Conservation (phyloP, 768 basidiomycete species). For the Panaeolus cyanescens region DNA sequence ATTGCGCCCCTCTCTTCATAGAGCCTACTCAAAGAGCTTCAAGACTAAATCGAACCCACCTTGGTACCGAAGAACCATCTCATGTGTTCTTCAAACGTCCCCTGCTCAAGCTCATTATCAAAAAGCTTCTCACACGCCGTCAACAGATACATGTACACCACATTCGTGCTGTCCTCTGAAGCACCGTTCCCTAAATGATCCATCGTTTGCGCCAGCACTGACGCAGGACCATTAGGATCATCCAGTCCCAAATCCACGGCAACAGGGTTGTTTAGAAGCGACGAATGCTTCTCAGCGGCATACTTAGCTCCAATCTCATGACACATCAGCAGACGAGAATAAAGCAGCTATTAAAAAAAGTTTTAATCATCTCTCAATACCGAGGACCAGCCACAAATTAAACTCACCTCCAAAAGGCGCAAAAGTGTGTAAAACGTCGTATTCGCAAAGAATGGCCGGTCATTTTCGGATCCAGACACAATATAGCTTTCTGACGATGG, state of each 20-base stretch:
- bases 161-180: conserved; percentile 47
- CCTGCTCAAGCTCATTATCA: conserved; percentile 88
- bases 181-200: conserved; percentile 57
- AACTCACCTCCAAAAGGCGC: conserved; percentile 79
- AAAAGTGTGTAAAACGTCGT: conserved; percentile 91
- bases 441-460: conserved; percentile 82
- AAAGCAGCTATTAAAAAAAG: conserved; percentile 63
- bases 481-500: conserved; percentile 21
- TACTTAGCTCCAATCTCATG: conserved; percentile 78
- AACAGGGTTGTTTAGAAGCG: conserved; percentile 74
- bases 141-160: conserved; percentile 87
- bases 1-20: not conserved
- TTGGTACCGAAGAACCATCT: conserved; percentile 91
- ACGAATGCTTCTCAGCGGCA: conserved; percentile 65
- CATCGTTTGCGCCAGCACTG: conserved; percentile 67
- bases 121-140: conserved; percentile 93
- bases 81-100: conserved; percentile 95
- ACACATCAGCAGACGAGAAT: conserved; percentile 84
- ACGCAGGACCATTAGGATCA: conserved; percentile 76
- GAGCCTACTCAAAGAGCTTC: conserved; percentile 12
- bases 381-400: conserved; percentile 7
- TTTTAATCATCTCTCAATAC: conserved; percentile 12
- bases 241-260: conserved; percentile 85
- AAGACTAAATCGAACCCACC: conserved; percentile 41
- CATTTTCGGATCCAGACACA: conserved; percentile 27